phyloP scores from a whole-genome alignment of 202 grass and related monocot genomes.

The Panicum hallii region DNA sequence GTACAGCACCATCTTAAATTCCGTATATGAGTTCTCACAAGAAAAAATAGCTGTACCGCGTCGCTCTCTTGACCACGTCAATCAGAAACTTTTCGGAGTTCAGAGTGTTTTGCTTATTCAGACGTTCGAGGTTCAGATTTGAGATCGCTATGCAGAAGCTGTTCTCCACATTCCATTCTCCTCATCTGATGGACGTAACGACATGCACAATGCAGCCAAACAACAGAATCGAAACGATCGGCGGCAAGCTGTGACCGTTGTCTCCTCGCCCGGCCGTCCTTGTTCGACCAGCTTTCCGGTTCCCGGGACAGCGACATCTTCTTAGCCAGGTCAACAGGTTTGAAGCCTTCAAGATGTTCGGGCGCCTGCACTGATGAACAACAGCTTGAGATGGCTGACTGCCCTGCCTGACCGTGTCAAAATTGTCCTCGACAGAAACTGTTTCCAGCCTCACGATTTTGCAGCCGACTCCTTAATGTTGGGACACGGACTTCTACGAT shows the following conservation, averaged over 20 bases:
- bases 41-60: too few relatives aligned
- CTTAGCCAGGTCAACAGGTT: constrained; percentile 32
- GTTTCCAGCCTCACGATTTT: background rate
- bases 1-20: background rate
- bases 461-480: background rate
- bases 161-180: background rate
- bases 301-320: constrained; percentile 25
- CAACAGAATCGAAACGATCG: background rate
- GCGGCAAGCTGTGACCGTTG: background rate
- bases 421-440: background rate
- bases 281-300: background rate
- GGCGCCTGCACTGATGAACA: background rate
- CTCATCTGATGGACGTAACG: background rate
- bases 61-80: background rate
- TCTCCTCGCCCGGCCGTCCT: constrained; percentile 1
- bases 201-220: background rate
- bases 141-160: background rate
- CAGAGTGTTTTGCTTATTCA: background rate
- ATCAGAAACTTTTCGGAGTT: background rate
- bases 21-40: background rate
- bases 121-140: background rate
- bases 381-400: constrained; percentile 20
- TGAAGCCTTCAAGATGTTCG: constrained; percentile 39
- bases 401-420: constrained; percentile 30
- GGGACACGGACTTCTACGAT: background rate